Conservation (phyloP, 306 rosid genomes). For the Casuarina equisetifolia region DNA sequence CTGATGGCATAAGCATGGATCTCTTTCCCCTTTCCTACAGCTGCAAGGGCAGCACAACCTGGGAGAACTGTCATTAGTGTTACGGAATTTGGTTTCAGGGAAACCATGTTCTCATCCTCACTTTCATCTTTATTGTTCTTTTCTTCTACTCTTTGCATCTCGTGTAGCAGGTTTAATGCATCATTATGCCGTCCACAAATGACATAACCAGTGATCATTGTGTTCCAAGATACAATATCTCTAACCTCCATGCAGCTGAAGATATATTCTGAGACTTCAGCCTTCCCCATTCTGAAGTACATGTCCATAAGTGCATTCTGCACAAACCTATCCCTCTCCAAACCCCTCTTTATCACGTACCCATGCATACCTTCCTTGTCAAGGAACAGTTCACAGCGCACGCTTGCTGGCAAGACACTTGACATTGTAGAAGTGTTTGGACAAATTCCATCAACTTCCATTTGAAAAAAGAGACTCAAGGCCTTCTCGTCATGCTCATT, state of each 20-base stretch:
- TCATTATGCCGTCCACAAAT: slow-evolving; percentile 54
- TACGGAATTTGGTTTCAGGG: slow-evolving; percentile 68
- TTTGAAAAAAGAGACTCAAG: slow-evolving; percentile 56
- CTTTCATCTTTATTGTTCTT: slow-evolving; percentile 16
- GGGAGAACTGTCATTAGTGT: slow-evolving; percentile 87
- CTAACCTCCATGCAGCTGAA: slow-evolving; percentile 50
- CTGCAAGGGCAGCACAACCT: slow-evolving; percentile 69
- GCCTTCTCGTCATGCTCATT: slow-evolving; percentile 65
- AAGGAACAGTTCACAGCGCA: slow-evolving; percentile 40
- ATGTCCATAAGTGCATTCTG: slow-evolving; percentile 84
- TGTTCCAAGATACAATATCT: slow-evolving; percentile 85
- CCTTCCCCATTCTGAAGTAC: slow-evolving; percentile 71
- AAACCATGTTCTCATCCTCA: slow-evolving; percentile 33
- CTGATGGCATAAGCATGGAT: slow-evolving; percentile 77
- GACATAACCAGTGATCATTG: slow-evolving; percentile 76
- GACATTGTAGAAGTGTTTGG: slow-evolving; percentile 74
- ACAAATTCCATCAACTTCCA: slow-evolving; percentile 41
- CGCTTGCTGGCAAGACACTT: slow-evolving; percentile 72
- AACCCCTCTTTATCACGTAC: slow-evolving; percentile 55
- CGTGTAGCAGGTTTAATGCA: slow-evolving; percentile 60
- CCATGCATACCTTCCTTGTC: slow-evolving; percentile 69
- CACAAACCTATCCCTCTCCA: slow-evolving; percentile 61
- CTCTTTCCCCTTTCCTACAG: slow-evolving; percentile 73
- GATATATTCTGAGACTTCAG: slow-evolving; percentile 48
- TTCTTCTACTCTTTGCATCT: slow-evolving; percentile 49